Conservation (phyloP, 371 early-diverging fungal species). For the Actinomucor elegans region DNA sequence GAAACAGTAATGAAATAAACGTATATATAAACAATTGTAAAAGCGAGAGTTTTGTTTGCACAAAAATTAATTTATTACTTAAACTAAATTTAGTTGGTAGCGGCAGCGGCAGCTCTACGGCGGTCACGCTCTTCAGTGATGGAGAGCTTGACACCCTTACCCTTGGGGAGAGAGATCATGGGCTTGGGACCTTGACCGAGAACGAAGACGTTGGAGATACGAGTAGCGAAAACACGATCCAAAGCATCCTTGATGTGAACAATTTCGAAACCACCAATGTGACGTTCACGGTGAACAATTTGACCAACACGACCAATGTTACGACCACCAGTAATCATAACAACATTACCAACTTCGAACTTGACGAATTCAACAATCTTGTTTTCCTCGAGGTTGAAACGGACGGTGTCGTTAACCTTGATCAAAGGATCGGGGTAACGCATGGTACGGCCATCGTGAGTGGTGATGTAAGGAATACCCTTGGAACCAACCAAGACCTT, state of each 20-base stretch:
- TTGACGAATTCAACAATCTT: constrained; percentile 95
- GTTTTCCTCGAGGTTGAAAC: constrained; percentile 92
- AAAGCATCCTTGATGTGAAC: constrained; percentile 92
- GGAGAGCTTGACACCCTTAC: constrained; percentile 97
- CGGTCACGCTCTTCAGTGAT: constrained; percentile 98
- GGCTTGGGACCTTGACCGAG: constrained; percentile 80
- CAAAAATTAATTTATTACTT: constrained; percentile 8
- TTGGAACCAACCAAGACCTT: constrained; percentile 90
- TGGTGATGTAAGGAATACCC: constrained; percentile 96
- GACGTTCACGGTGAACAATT: constrained; percentile 96
- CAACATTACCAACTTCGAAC: constrained; percentile 97
- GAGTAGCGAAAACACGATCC: constrained; percentile 90
- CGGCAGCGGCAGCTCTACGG: constrained; percentile 63
- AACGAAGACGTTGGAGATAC: constrained; percentile 90
- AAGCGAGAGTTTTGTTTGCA: too few relatives aligned
- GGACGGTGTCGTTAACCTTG: constrained; percentile 99
- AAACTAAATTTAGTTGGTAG: constrained; percentile 6
- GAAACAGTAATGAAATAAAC: neutral
- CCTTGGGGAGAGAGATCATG: constrained; percentile 95
- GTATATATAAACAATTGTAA: constrained; percentile 3
- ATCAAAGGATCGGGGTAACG: constrained; percentile 99
- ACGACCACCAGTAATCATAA: constrained; percentile 98
- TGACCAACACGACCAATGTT: constrained; percentile 99
- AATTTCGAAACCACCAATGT: constrained; percentile 97
- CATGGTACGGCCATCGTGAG: constrained; percentile 99